These are phyloP conservation scores for Candida corydali DNA, from an alignment of 805 yeast species.

Conservation along the genomic window DNA sequence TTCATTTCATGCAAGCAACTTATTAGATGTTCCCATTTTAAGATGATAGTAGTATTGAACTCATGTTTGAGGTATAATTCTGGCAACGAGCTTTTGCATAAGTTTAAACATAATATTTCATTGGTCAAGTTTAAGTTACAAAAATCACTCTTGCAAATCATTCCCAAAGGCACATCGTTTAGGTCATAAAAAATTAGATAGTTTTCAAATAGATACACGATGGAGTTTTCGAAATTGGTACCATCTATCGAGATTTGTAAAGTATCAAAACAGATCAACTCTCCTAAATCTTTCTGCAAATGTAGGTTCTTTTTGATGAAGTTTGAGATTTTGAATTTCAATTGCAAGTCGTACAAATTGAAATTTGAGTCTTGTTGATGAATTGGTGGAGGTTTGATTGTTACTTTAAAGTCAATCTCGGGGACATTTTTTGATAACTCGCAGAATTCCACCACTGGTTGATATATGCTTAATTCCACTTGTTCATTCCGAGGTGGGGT, in stretches of 20 bases:
- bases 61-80: constrained; percentile 35
- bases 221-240: constrained; percentile 35
- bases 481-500: constrained; percentile 4
- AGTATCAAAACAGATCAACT: constrained; percentile 37
- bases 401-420: constrained; percentile 4
- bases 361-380: constrained; percentile 1
- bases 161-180: constrained; percentile 31
- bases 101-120: constrained; percentile 27
- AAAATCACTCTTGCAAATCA: constrained; percentile 35
- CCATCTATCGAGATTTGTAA: constrained; percentile 42
- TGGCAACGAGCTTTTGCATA: constrained; percentile 40
- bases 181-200: constrained; percentile 23
- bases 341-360: constrained; percentile 2
- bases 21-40: constrained; percentile 41
- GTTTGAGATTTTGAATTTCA: constrained; percentile 5
- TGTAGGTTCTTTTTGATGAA: constrained; percentile 3
- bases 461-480: constrained; percentile 1
- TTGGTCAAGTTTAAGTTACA: constrained; percentile 18
- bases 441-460: constrained; percentile 5
- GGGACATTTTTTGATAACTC: background rate
- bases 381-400: constrained; percentile 7
- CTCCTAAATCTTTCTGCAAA: constrained; percentile 15
- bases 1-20: constrained; percentile 13
- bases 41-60: constrained; percentile 23
- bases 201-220: constrained; percentile 30